These are phyloP conservation scores for Begonia fuchsioides DNA, from an alignment of 306 rosid genomes.

Conservation along the genomic window DNA sequence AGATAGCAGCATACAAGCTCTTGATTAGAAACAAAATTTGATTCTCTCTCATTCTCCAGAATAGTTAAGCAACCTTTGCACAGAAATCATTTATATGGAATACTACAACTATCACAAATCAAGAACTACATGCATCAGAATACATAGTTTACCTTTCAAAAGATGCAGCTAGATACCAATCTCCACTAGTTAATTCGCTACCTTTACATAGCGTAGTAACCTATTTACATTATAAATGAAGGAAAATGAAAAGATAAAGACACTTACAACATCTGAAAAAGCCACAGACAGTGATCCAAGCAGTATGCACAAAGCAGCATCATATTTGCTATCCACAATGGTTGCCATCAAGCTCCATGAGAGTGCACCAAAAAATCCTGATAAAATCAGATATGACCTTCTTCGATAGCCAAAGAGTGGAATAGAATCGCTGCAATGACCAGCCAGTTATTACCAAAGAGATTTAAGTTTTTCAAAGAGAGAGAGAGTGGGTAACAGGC, in stretches of 20 bases:
- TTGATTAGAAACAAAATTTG: too few relatives aligned
- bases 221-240: too few relatives aligned
- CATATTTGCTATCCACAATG: constrained; percentile 62
- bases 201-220: too few relatives aligned
- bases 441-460: constrained; percentile 6
- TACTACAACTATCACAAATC: too few relatives aligned
- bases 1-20: too few relatives aligned
- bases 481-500: constrained; percentile 8
- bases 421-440: constrained; percentile 69
- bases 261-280: constrained; percentile 96
- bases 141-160: too few relatives aligned
- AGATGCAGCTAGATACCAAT: too few relatives aligned
- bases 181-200: too few relatives aligned
- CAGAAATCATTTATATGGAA: too few relatives aligned
- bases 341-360: constrained; percentile 94
- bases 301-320: constrained; percentile 80
- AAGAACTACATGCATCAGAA: too few relatives aligned
- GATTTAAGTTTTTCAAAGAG: neutral
- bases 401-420: constrained; percentile 98
- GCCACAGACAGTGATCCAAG: constrained; percentile 97
- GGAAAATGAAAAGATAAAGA: constrained; percentile 7
- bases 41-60: too few relatives aligned
- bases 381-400: constrained; percentile 81
- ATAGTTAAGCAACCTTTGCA: too few relatives aligned
- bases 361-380: constrained; percentile 90